A percentile compares a stretch with the other conserved stretches of the same genome.
phyloP scores from a whole-genome alignment of 177 flowering plant species.

The Vitis hybrid region DNA sequence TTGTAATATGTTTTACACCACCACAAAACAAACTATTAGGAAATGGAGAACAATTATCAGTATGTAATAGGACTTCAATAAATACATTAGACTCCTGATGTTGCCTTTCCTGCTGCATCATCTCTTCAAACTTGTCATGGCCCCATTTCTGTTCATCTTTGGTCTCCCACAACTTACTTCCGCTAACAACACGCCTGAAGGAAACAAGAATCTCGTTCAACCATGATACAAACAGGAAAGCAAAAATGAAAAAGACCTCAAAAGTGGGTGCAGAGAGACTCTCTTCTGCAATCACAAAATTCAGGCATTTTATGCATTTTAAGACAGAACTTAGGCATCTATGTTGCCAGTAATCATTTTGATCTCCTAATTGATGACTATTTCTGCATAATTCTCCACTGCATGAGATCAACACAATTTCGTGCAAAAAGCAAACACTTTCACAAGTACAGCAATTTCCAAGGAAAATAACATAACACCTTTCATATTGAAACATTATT shows the following conservation, averaged over 20 bases:
- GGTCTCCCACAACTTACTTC: slow-evolving; percentile 1
- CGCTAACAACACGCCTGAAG: background rate
- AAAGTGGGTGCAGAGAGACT: background rate
- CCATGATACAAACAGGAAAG: background rate
- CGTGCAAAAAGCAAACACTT: too few species aligned
- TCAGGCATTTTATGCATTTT: too few species aligned
- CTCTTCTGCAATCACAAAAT: too few species aligned
- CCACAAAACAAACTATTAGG: background rate
- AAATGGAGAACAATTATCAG: slow-evolving; percentile 4
- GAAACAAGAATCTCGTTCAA: background rate
- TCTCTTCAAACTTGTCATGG: slow-evolving; percentile 17
- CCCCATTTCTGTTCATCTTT: slow-evolving; percentile 9
- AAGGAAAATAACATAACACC: too few species aligned
- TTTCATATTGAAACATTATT: too few species aligned
- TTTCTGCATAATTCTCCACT: too few species aligned
- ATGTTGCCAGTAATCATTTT: too few species aligned
- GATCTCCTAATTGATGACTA: too few species aligned
- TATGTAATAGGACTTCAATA: background rate
- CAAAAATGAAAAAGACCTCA: background rate
- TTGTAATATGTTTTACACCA: background rate
- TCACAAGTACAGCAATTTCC: too few species aligned
- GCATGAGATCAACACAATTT: too few species aligned
- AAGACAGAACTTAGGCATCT: too few species aligned
- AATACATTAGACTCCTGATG: background rate
- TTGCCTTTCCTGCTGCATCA: background rate